Conservation (phyloP, 2,329 filamentous ascomycete genomes). For the Myriosclerotinia scirpicola region DNA sequence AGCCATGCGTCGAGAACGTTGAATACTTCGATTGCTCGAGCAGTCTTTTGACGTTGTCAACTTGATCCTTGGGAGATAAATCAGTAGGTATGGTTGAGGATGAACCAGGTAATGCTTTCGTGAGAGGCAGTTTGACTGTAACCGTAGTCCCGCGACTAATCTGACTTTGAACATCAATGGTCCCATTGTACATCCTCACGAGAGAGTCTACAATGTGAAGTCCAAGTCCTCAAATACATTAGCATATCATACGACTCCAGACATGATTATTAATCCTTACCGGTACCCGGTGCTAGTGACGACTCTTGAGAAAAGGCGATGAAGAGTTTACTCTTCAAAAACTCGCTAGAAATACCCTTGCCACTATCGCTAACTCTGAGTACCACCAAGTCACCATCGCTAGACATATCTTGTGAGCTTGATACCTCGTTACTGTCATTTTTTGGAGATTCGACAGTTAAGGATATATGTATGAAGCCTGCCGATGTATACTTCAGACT, state of each 20-base stretch:
- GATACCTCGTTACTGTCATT: not conserved
- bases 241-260: not conserved
- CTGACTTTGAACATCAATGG: constrained; percentile 56
- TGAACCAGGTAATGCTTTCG: not conserved
- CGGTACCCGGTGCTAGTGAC: constrained; percentile 56
- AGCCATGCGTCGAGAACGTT: constrained; percentile 18
- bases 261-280: constrained; percentile 34
- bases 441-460: constrained; percentile 16
- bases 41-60: not conserved
- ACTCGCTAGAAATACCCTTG: constrained; percentile 61
- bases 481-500: constrained; percentile 57
- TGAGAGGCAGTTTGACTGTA: constrained; percentile 42
- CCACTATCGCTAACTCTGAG: constrained; percentile 59
- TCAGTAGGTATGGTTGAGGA: not conserved
- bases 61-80: not conserved
- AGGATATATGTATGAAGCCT: constrained; percentile 48
- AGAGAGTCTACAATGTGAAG: constrained; percentile 60
- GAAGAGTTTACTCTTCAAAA: constrained; percentile 57
- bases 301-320: constrained; percentile 63
- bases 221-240: constrained; percentile 45
- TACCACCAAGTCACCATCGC: constrained; percentile 21
- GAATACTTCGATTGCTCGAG: constrained; percentile 7
- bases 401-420: not conserved
- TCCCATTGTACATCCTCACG: constrained; percentile 57
- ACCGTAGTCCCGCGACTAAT: constrained; percentile 54